phyloP scores from a whole-genome alignment of 176 grass and related monocot species.

The Eragrostis nindensis region DNA sequence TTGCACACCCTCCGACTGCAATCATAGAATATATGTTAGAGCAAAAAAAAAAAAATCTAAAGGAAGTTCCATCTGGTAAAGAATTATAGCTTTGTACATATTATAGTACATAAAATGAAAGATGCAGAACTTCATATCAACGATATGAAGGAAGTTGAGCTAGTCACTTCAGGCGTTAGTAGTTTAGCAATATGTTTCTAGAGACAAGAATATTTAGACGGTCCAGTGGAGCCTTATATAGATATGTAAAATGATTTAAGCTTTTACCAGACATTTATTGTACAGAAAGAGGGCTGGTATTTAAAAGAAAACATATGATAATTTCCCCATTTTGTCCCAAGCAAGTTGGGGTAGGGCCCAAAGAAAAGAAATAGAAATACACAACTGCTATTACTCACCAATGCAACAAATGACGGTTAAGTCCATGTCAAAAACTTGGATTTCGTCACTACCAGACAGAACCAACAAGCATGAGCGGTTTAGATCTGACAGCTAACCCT shows the following conservation, averaged over 20 bases:
- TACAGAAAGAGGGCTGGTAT: neutral
- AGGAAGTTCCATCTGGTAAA: slow-evolving; percentile 3
- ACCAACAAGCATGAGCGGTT: slow-evolving; percentile 38
- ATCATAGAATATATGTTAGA: slow-evolving; percentile 27
- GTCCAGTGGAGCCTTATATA: neutral
- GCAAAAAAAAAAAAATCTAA: neutral
- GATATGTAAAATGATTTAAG: neutral
- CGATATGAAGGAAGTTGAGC: slow-evolving; percentile 7
- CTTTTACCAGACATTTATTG: no score
- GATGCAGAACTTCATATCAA: neutral
- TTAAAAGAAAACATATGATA: no score
- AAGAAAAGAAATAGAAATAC: slow-evolving; percentile 26
- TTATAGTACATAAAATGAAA: slow-evolving; percentile 1
- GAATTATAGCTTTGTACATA: neutral
- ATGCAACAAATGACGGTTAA: neutral
- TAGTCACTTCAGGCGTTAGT: neutral
- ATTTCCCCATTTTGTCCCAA: neutral
- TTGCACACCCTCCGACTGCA: slow-evolving; percentile 15
- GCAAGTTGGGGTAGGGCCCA: neutral
- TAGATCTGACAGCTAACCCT: slow-evolving; percentile 27
- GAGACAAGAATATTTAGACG: neutral
- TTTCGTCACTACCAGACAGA: slow-evolving; percentile 22
- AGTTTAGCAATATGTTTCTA: slow-evolving; percentile 2
- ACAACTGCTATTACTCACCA: slow-evolving; percentile 41
- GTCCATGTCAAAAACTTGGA: slow-evolving; percentile 30